Conservation (phyloP, 805 yeast genomes). For the Candida andamanensis region DNA sequence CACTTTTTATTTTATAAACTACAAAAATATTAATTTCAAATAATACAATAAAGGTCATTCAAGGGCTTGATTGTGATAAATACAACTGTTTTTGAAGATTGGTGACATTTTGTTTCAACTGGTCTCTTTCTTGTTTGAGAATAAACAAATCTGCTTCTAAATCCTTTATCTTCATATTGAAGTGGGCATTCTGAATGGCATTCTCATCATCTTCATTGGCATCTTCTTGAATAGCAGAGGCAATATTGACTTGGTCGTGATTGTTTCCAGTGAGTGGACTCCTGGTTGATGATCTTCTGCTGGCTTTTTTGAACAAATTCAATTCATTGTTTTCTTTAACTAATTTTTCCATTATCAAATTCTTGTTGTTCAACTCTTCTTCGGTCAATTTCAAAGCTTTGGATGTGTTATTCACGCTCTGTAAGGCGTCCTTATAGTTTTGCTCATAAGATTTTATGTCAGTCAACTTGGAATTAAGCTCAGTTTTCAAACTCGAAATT, state of each 20-base stretch:
- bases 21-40: too few species aligned
- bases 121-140: slow-evolving; percentile 78
- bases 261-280: slow-evolving; percentile 18
- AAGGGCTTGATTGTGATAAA: slow-evolving; percentile 14
- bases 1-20: too few species aligned
- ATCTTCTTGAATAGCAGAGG: slow-evolving; percentile 17
- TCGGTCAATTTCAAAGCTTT: slow-evolving; percentile 72
- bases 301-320: slow-evolving; percentile 45
- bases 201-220: slow-evolving; percentile 20
- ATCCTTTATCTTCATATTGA: slow-evolving; percentile 71
- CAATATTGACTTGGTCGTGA: slow-evolving; percentile 16
- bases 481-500: slow-evolving; percentile 24
- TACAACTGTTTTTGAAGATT: slow-evolving; percentile 54
- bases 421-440: slow-evolving; percentile 66
- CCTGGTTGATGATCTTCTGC: slow-evolving; percentile 29
- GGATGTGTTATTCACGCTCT: slow-evolving; percentile 68
- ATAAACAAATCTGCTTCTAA: slow-evolving; percentile 80
- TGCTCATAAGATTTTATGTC: slow-evolving; percentile 45
- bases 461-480: slow-evolving; percentile 23
- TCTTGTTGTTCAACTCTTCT: slow-evolving; percentile 60
- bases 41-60: neutral
- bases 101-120: slow-evolving; percentile 57
- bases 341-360: slow-evolving; percentile 49
- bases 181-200: slow-evolving; percentile 46
- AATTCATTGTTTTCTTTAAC: slow-evolving; percentile 66